Conservation (phyloP, 1,284 basidiomycete genomes). For the Schizophyllum amplum region DNA sequence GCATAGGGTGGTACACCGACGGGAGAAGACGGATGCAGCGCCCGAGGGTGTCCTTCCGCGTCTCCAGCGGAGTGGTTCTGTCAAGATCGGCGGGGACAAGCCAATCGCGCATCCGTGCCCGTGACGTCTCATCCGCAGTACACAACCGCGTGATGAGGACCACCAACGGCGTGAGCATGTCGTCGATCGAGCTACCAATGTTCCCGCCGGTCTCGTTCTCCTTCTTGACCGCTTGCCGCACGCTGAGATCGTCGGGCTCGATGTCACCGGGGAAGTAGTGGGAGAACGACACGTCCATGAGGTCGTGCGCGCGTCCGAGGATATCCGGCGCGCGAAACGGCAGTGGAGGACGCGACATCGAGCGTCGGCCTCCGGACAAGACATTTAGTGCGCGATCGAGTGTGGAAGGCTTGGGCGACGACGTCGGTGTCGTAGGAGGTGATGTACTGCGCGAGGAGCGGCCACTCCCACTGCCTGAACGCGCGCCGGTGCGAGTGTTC, state of each 20-base stretch:
- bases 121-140: slow-evolving; percentile 48
- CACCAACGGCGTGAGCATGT: slow-evolving; percentile 66
- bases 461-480: slow-evolving; percentile 27
- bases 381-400: slow-evolving; percentile 59
- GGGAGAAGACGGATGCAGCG: slow-evolving; percentile 71
- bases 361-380: slow-evolving; percentile 46
- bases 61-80: slow-evolving; percentile 59
- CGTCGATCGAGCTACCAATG: slow-evolving; percentile 56
- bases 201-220: slow-evolving; percentile 25
- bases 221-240: slow-evolving; percentile 40
- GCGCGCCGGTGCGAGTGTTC: slow-evolving; percentile 16
- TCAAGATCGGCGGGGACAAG: slow-evolving; percentile 75
- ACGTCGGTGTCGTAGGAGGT: slow-evolving; percentile 16
- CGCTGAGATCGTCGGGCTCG: slow-evolving; percentile 53
- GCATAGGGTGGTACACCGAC: slow-evolving; percentile 60
- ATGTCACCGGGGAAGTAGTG: slow-evolving; percentile 59
- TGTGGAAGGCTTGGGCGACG: slow-evolving; percentile 36
- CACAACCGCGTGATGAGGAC: slow-evolving; percentile 68
- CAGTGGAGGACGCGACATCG: slow-evolving; percentile 47
- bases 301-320: slow-evolving; percentile 52
- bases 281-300: slow-evolving; percentile 53
- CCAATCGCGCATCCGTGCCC: slow-evolving; percentile 49
- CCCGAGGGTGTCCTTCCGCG: slow-evolving; percentile 66
- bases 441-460: slow-evolving; percentile 14
- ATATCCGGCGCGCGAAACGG: slow-evolving; percentile 38